Base-by-base conservation (phyloP, 1,284 basidiomycete species). In the Agaricales sp. region DNA sequence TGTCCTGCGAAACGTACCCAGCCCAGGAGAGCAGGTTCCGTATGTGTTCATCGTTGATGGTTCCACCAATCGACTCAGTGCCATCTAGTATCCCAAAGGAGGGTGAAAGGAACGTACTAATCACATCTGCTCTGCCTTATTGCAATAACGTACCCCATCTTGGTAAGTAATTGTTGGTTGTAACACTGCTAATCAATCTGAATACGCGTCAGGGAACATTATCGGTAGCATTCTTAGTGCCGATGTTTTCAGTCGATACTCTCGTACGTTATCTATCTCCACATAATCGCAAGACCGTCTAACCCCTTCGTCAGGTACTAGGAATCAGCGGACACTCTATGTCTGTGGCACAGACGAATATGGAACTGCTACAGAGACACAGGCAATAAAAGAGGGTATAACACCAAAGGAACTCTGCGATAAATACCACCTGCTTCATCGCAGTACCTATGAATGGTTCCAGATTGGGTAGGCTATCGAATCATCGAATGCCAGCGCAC, bases 81-180 rank as follows among this genome's bases (percentile, higher is more conserved):
- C 26, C 25, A 30, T 20, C 26, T 54, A 95, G 92, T 58, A 70
- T 93, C 47, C 93, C 93, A 2, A 82, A 84, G 63, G 75, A 85
- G 48, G 93, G 92, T 44, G 82, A 92, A 64, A 72, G 73, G 48
- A 97, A 97, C 61, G 70, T 97, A 46, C 73, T 99, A 38, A 85
- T 99, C 62, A 98, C 96, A 6, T 97, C 93, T 52, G 95, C 96
- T 35, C 69, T 99, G 49, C 96, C 96, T 12, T 99, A 95, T 63
- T 98, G 96, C 66, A 99, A 99, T 69, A 99, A 99, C 62, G 95
- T 98, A 13, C 96, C 96, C 20, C 96, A 99, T 73, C 80, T 99
- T 46, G 88, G 89, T 87, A 53, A 53, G 74, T 60, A 51, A 38
- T 50, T n/a, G n/a, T n/a, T 46, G 46, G 19, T 21, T 6, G n/a